Evolutionary conservation across 306 rosid genomes (phyloP), one percentile per base, ranked within the genome.

Genomic region (Cicer arietinum): DNA sequence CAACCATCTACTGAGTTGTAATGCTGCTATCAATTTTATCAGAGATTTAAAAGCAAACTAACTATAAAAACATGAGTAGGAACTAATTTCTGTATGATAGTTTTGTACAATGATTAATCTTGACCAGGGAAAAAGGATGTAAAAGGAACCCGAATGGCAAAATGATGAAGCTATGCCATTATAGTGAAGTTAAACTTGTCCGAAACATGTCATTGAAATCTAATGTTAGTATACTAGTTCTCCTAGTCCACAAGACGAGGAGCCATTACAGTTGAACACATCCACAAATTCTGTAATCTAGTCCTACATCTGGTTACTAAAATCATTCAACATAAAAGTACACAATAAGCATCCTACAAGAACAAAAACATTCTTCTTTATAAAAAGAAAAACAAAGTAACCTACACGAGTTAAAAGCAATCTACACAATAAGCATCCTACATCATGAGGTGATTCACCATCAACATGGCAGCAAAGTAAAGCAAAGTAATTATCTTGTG

Each of bases 401-500:
- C 37, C 37, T 30, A 30, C 6, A 30, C 37, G 6, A 30, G 37
- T 30, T 30, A 30, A 30, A 30, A 30, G 37, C 5, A 30, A 30
- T 30, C 37, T 30, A 30, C 37, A 30, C 37, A 30, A 30, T 30
- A 30, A 30, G 37, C 37, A 30, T 30, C 37, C 75, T 69, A 69
- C 75, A 69, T 46, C 22, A 22, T 39, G 11, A n/a, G 44, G 46
- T 40, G 13, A 10, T 69, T 69, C 50, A 48, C 74, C 37, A 17
- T 39, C 17, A 48, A 10, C 71, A 10, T 11, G 40, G 51, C 50
- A 14, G 7, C 4, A 10, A 35, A 69, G 35, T 17, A 44, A 59
- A 14, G 7, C 1, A 10, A 35, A n/a, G 14, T 20, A 22, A 63
- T 45, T 83, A 93, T 83, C 97, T 89, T 1, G 98, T 81, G 0